Percentiles rank a stretch among this genome's conserved stretches.
These are phyloP conservation scores for Warburgia ugandensis DNA, from an alignment of 164 flowering plant species.

Conservation along the genomic window DNA sequence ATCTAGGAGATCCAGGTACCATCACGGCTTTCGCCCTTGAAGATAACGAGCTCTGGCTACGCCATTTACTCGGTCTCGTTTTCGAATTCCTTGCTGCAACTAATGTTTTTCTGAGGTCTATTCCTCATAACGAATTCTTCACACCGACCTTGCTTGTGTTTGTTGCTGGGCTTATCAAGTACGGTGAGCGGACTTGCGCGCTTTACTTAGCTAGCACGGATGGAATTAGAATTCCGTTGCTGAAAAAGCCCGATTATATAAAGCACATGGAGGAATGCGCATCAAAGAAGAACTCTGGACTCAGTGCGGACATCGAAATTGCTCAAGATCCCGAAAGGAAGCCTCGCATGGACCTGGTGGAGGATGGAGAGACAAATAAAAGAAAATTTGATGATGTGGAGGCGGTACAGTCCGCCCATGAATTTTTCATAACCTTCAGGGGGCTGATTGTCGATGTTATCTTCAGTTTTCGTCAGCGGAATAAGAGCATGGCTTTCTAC, in stretches of 20 bases:
- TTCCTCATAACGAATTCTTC: conserved; percentile 17
- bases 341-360: too few species aligned
- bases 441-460: conserved; percentile 23
- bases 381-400: background rate
- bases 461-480: conserved; percentile 20
- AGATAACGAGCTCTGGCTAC: conserved; percentile 47
- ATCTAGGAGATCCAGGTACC: conserved; percentile 65
- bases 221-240: conserved; percentile 7
- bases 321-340: conserved; percentile 8
- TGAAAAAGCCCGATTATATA: conserved; percentile 11
- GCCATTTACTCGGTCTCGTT: conserved; percentile 31
- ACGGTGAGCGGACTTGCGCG: conserved; percentile 29
- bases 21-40: conserved; percentile 52
- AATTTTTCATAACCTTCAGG: background rate
- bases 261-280: conserved; percentile 35
- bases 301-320: conserved; percentile 14
- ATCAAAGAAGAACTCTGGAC: conserved; percentile 18
- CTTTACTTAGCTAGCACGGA: conserved; percentile 28
- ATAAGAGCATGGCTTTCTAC: conserved; percentile 13
- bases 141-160: conserved; percentile 28
- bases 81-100: conserved; percentile 19
- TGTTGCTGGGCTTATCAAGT: conserved; percentile 35
- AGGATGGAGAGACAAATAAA: background rate
- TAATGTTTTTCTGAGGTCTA: conserved; percentile 27
- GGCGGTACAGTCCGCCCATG: background rate